Percentiles rank a stretch among this genome's conserved stretches.
Evolutionary conservation across 306 rosid species (phyloP).

Genomic region (Vachellia pachyceras): DNA sequence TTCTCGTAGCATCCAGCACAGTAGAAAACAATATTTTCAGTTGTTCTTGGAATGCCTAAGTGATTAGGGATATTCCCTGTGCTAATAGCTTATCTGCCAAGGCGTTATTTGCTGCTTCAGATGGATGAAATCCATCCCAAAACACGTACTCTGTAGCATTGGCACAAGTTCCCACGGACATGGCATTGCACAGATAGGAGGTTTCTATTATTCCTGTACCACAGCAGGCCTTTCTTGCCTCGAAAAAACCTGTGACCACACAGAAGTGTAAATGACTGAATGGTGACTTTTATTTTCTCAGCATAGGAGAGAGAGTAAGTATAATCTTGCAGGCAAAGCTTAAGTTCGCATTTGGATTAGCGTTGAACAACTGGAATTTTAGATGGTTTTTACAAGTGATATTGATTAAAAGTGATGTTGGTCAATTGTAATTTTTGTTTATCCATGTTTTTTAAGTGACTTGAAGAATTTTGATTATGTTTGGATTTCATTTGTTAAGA

Average conservation of each 20-base stretch:
- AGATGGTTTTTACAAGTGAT: no score
- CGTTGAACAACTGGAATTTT: no score
- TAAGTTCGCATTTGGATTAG: neutral
- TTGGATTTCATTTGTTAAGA: no score
- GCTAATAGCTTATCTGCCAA: slow-evolving; percentile 56
- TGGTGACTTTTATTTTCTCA: neutral
- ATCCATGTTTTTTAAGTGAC: no score
- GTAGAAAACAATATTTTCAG: slow-evolving; percentile 6
- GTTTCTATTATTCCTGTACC: slow-evolving; percentile 73
- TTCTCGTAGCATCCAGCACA: neutral
- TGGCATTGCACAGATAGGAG: slow-evolving; percentile 60
- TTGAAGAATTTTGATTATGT: no score
- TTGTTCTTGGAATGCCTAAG: slow-evolving; percentile 7
- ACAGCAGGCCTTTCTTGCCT: slow-evolving; percentile 65
- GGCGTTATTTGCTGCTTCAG: slow-evolving; percentile 61
- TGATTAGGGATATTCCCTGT: slow-evolving; percentile 48
- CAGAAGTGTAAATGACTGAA: neutral
- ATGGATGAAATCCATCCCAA: slow-evolving; percentile 79
- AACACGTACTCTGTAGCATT: slow-evolving; percentile 63
- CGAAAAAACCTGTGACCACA: slow-evolving; percentile 52
- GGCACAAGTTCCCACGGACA: slow-evolving; percentile 59
- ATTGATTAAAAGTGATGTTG: no score
- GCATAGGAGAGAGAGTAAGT: neutral
- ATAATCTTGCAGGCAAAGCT: neutral
- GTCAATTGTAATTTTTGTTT: no score